phyloP scores from a whole-genome alignment of 495 filamentous ascomycete species.

The Ramalina peruviana region DNA sequence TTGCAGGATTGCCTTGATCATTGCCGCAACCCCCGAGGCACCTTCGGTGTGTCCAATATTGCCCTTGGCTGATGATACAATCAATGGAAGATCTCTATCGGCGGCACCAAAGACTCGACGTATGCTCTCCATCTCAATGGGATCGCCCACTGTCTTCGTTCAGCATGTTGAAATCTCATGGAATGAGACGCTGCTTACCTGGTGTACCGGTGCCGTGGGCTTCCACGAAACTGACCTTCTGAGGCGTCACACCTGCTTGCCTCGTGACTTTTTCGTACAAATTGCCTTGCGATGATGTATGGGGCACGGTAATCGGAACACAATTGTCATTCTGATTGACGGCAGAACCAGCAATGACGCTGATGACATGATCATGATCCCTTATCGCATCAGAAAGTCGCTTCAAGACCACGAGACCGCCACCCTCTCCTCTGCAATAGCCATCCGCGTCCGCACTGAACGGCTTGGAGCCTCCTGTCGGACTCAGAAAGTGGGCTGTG shows the following conservation, averaged over 20 bases:
- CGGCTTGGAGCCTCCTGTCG: constrained; percentile 30
- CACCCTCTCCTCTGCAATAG: constrained; percentile 35
- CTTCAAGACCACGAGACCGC: constrained; percentile 33
- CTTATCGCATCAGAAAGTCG: constrained; percentile 32
- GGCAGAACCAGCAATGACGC: constrained; percentile 20
- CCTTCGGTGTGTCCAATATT: constrained; percentile 34
- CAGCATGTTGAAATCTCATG: too few relatives aligned
- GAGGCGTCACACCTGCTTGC: constrained; percentile 7
- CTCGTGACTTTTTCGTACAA: constrained; percentile 14
- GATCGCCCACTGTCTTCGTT: constrained; percentile 23
- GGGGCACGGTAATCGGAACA: constrained; percentile 22
- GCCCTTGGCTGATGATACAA: constrained; percentile 29
- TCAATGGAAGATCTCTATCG: constrained; percentile 9
- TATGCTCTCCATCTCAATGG: constrained; percentile 24
- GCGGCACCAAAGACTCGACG: constrained; percentile 21
- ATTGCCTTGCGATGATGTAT: constrained; percentile 17
- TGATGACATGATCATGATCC: constrained; percentile 35
- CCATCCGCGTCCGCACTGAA: constrained; percentile 36
- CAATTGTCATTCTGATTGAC: constrained; percentile 21
- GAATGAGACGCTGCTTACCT: neutral
- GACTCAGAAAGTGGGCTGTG: constrained; percentile 31
- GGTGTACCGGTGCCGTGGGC: constrained; percentile 22
- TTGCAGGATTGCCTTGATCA: constrained; percentile 32
- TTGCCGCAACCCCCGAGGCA: constrained; percentile 28
- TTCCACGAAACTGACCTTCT: constrained; percentile 13